A percentile compares a stretch with the other conserved stretches of the same genome.
phyloP scores from a whole-genome alignment of 306 rosid species.

The Rosa persica region DNA sequence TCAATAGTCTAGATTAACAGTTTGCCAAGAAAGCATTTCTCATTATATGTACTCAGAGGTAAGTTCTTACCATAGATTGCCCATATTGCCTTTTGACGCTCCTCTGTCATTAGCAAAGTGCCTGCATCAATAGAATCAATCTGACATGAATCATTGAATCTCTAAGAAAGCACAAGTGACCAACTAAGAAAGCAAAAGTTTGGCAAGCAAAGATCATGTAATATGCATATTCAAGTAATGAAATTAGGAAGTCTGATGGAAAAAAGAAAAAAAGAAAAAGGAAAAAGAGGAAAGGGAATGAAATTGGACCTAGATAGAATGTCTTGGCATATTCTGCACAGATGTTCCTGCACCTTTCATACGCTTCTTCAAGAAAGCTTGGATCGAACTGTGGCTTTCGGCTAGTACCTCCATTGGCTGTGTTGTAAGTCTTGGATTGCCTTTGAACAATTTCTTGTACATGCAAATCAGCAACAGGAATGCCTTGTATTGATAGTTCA shows the following conservation, averaged over 20 bases:
- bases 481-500: slow-evolving; percentile 45
- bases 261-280: not conserved
- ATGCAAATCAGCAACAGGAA: slow-evolving; percentile 56
- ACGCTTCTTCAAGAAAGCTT: slow-evolving; percentile 62
- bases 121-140: slow-evolving; percentile 38
- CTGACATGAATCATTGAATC: not conserved
- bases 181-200: not conserved
- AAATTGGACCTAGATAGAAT: slow-evolving; percentile 65
- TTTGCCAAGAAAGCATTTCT: not conserved
- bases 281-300: slow-evolving; percentile 7
- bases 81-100: slow-evolving; percentile 84
- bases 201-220: slow-evolving; percentile 1
- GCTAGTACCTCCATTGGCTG: not conserved
- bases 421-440: slow-evolving; percentile 41
- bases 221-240: not conserved
- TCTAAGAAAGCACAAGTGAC: not conserved
- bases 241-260: not conserved
- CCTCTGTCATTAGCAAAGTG: slow-evolving; percentile 76
- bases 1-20: not conserved
- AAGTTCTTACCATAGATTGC: slow-evolving; percentile 76
- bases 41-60: not conserved
- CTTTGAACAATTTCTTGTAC: slow-evolving; percentile 60
- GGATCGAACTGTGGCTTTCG: slow-evolving; percentile 37
- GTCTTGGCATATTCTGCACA: slow-evolving; percentile 89
- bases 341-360: slow-evolving; percentile 69